Evolutionary conservation across 2,329 filamentous ascomycete genomes (phyloP), one percentile per base, ranked within the genome.

Genomic region (Celoporthe dispersa): DNA sequence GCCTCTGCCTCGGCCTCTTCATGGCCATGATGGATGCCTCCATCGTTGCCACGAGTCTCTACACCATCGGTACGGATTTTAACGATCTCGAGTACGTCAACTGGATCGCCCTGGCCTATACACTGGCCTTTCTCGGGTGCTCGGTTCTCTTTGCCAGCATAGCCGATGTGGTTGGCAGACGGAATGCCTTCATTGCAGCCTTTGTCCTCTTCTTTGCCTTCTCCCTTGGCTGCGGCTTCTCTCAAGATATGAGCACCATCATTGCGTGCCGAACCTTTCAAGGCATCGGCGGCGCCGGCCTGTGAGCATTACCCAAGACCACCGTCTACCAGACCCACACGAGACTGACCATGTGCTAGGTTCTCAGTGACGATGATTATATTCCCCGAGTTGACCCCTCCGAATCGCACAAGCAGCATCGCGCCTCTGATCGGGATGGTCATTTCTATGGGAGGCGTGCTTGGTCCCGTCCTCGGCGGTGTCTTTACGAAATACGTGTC

Each of bases 21-120:
- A 81, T 90, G 63, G 85, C 88, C 37, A 83, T 88, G 74, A 76
- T 89, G n/a, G 87, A 90, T 75, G 84, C 85, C 1, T 87, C 87
- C 3, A 89, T 90, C 51, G 85, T 90, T 1, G 86, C 87, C 1
- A 89, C 87, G 16, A 85, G 85, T 60, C 77, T 90, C 12, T 85
- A 85, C 73, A 81, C 80, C n/a, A 89, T 90, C 62, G 85, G 84
- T 1, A 75, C 75, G 22, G 85, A 90, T 4, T 86, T 90, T 62
- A 68, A 81, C 14, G 79, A 81, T 19, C 73, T 85, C 2, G 77
- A 80, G 14, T 75, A 74, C 3, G 81, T 87, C 67, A 88, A 86
- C 74, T 87, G 85, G 85, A 82, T 88, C 0, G 85, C 85, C 0
- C 79, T 90, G 51, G 80, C 85, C 8, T 89, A 88, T 73, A 87